Percentiles rank a stretch among this genome's conserved stretches.
Conservation (phyloP, 2,329 filamentous ascomycete genomes). For the Zasmidium angulare region DNA sequence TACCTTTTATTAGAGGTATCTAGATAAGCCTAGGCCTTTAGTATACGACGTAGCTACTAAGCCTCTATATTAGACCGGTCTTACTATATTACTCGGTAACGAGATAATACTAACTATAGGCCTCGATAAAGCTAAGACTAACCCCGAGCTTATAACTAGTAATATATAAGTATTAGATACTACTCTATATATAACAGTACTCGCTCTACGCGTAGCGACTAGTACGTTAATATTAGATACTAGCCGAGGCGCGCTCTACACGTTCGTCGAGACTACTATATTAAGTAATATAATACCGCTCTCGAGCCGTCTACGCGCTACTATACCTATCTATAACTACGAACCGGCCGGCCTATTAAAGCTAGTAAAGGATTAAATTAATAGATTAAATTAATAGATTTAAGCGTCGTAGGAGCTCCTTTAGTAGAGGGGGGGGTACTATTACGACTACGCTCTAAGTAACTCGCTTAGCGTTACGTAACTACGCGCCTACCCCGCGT, state of each 20-base stretch:
- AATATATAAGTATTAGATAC: not conserved
- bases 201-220: too few species aligned
- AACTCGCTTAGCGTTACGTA: not conserved
- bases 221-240: too few species aligned
- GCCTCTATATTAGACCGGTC: slow-evolving; percentile 29
- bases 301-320: not conserved
- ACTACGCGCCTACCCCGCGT: not conserved
- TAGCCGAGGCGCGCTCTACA: too few species aligned
- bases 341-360: not conserved
- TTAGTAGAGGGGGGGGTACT: not conserved
- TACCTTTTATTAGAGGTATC: not conserved
- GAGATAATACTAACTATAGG: not conserved
- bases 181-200: not conserved
- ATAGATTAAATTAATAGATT: too few species aligned
- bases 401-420: not conserved
- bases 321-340: not conserved
- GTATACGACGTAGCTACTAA: slow-evolving; percentile 27
- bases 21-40: slow-evolving; percentile 25
- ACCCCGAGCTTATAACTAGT: not conserved
- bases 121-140: not conserved
- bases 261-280: too few species aligned
- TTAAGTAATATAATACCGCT: too few species aligned
- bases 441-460: not conserved
- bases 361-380: not conserved
- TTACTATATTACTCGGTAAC: slow-evolving; percentile 6